Evolutionary conservation across 1,284 basidiomycete genomes (phyloP).

Genomic region (Erythrobasidium hasegawianum): DNA sequence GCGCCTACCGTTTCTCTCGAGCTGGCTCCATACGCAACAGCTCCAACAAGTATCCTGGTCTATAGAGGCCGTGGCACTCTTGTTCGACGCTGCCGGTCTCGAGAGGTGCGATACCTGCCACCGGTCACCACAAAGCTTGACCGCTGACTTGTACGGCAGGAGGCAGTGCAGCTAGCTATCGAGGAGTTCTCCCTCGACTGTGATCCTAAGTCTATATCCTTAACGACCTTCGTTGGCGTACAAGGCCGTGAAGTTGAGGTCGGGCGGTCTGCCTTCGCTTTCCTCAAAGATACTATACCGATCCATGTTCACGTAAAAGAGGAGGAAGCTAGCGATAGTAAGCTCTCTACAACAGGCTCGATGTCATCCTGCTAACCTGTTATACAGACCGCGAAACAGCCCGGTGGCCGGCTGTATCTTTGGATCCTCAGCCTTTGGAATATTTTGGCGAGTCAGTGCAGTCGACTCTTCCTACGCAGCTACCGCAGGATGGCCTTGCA

Average conservation of each 20-base stretch:
- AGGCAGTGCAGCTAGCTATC: conserved; percentile 19
- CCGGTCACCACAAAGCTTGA: background rate
- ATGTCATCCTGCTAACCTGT: background rate
- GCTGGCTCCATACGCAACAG: conserved; percentile 24
- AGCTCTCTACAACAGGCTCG: background rate
- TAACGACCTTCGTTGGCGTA: conserved; percentile 18
- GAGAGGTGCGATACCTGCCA: conserved; percentile 18
- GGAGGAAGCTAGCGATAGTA: conserved; percentile 22
- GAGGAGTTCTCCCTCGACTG: conserved; percentile 15
- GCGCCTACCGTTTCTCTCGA: conserved; percentile 4
- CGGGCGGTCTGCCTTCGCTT: conserved; percentile 23
- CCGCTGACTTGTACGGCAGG: background rate
- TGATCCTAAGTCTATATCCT: background rate
- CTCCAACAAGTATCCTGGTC: conserved; percentile 23
- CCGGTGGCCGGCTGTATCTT: conserved; percentile 22
- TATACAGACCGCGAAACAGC: conserved; percentile 4
- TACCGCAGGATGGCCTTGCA: background rate
- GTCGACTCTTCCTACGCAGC: background rate
- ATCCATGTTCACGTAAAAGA: conserved; percentile 31
- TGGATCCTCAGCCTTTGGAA: conserved; percentile 1
- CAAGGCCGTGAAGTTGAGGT: conserved; percentile 31
- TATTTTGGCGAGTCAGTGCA: background rate
- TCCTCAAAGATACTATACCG: conserved; percentile 24
- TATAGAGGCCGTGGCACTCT: conserved; percentile 26
- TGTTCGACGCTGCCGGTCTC: conserved; percentile 4